Evolutionary conservation across 257 asterid species (phyloP).

Genomic region (Linderniella brevidens): DNA sequence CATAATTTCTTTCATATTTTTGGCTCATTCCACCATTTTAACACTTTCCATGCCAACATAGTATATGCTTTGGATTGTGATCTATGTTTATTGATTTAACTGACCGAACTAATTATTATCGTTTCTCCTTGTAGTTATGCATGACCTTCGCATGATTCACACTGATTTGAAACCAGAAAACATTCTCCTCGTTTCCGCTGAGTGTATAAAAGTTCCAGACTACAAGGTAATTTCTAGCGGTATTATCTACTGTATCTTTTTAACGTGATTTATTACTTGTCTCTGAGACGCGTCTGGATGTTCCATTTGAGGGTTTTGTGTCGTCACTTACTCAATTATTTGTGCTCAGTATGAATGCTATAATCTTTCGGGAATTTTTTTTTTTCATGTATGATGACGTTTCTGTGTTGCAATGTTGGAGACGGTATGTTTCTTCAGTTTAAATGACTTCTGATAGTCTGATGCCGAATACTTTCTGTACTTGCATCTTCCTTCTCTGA

Average conservation of each 20-base stretch:
- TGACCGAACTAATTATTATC: slow-evolving; percentile 1
- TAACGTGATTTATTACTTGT: slow-evolving; percentile 2
- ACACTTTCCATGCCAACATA: not conserved
- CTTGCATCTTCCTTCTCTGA: slow-evolving; percentile 15
- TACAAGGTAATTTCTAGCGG: slow-evolving; percentile 37
- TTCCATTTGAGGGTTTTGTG: no score
- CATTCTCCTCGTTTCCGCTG: slow-evolving; percentile 78
- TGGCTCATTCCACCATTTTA: slow-evolving; percentile 4
- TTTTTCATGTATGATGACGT: slow-evolving; percentile 8
- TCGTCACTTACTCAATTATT: no score
- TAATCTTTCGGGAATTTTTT: not conserved
- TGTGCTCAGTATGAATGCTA: no score
- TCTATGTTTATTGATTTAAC: no score
- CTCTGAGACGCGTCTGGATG: not conserved
- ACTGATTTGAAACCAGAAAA: slow-evolving; percentile 95
- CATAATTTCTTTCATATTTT: slow-evolving; percentile 6
- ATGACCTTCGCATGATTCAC: slow-evolving; percentile 72
- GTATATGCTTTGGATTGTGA: no score
- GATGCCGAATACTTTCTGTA: slow-evolving; percentile 2
- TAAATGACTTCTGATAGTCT: not conserved
- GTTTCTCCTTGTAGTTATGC: slow-evolving; percentile 61
- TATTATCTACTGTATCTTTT: slow-evolving; percentile 4
- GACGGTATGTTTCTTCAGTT: not conserved
- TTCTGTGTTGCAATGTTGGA: slow-evolving; percentile 8
- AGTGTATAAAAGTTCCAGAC: slow-evolving; percentile 56